Conservation (phyloP, 768 basidiomycete genomes). For the Xerocomellus chrysenteron region DNA sequence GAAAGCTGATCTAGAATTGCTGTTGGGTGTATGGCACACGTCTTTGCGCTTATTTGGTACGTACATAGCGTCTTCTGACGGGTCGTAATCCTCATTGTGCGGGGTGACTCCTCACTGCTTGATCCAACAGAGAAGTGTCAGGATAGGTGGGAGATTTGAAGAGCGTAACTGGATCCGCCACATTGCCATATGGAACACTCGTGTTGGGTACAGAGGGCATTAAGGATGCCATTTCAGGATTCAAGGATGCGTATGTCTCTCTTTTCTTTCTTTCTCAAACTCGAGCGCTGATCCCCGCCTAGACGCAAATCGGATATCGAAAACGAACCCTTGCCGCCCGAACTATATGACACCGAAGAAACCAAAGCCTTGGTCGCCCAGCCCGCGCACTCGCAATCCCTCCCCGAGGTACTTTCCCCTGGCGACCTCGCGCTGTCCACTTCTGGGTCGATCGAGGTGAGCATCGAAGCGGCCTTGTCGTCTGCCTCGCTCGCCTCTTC, state of each 20-base stretch:
- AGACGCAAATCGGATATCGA: slow-evolving; percentile 98
- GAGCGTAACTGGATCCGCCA: slow-evolving; percentile 74
- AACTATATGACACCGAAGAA: slow-evolving; percentile 80
- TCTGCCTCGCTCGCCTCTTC: slow-evolving; percentile 25
- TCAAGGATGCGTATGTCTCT: slow-evolving; percentile 85
- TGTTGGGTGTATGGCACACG: slow-evolving; percentile 92
- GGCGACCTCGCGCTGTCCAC: slow-evolving; percentile 44
- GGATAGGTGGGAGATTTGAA: slow-evolving; percentile 97
- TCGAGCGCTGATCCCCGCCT: background rate
- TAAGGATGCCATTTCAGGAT: slow-evolving; percentile 18
- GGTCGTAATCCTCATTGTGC: slow-evolving; percentile 39
- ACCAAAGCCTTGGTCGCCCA: slow-evolving; percentile 58
- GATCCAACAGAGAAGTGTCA: slow-evolving; percentile 80
- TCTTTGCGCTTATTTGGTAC: slow-evolving; percentile 93
- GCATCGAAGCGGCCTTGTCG: slow-evolving; percentile 34
- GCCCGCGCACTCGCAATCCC: slow-evolving; percentile 33
- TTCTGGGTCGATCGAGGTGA: slow-evolving; percentile 44
- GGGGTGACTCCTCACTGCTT: background rate
- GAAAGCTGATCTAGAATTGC: slow-evolving; percentile 96
- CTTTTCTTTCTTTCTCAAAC: background rate
- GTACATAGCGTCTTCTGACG: slow-evolving; percentile 54
- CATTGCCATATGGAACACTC: slow-evolving; percentile 74
- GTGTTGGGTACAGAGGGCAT: slow-evolving; percentile 94
- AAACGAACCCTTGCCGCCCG: slow-evolving; percentile 97
- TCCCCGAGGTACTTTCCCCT: slow-evolving; percentile 51